Evolutionary conservation across 2,329 filamentous ascomycete genomes (phyloP), one percentile per base, ranked within the genome.

Genomic region (Ophiostoma quercus): DNA sequence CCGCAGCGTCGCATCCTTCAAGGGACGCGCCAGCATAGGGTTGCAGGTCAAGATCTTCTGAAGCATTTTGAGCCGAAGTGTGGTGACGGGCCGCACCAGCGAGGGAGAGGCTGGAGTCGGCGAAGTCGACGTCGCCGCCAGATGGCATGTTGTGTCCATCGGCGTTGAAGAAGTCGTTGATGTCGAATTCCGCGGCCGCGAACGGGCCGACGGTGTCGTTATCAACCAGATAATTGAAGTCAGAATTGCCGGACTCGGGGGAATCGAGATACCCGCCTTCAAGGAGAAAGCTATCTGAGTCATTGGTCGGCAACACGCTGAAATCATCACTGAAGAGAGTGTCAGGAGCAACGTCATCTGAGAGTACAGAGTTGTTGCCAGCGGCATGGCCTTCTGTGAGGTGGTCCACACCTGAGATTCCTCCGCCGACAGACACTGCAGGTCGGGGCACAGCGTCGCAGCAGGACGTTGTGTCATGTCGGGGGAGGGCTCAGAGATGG

Each of bases 401-500:
- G 77, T 77, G 78, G 74, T 77, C 78, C 80, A 82, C 76, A 79
- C 79, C 79, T 78, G 79, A 77, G 82, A 80, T 80, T 82, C 83
- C 81, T 85, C 86, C 84, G 83, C 87, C 90, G 91, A 94, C 90
- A 88, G 95, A 98, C 95, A 99, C 95, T 91, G 95, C 95, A 96
- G 95, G 95, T 97, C 95, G 70, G 71, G 72, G 80, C 90, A 98
- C 95, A 98, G 97, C 94, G 97, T 90, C 94, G 87, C 95, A 86
- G 95, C 95, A 98, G 95, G 94, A 97, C 96, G 94, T 97, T 97
- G 95, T 97, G 94, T 95, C 95, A 88, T 83, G 87, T 96, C 92
- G 88, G 91, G 86, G 82, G 90, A 86, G 83, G 80, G 77, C 75
- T 77, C 75, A 74, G 74, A 75, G 71, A 75, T 62, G 67, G 75